A percentile compares a stretch with the other conserved stretches of the same genome.
phyloP scores from a whole-genome alignment of 2,329 filamentous ascomycete species.

The Monosporascus sp. region DNA sequence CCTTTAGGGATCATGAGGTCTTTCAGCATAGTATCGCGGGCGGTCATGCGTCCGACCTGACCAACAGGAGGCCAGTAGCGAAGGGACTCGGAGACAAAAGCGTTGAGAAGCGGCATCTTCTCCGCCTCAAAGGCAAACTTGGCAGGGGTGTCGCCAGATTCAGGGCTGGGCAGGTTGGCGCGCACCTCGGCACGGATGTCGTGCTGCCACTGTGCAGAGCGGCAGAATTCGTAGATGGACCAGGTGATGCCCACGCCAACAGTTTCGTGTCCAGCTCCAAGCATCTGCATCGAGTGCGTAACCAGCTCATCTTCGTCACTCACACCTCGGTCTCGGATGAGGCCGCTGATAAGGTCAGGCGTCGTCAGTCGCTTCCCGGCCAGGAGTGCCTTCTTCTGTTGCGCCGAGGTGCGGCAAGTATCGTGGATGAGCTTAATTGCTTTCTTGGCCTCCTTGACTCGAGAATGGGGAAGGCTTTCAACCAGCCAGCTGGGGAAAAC shows the following conservation, averaged over 20 bases:
- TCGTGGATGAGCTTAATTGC: conserved; percentile 1
- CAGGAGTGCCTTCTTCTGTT: conserved; percentile 3
- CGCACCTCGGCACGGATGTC: conserved; percentile 10
- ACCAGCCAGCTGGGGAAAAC: background rate
- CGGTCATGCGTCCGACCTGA: conserved; percentile 9
- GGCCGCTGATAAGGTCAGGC: conserved; percentile 5
- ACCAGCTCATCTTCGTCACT: conserved; percentile 10
- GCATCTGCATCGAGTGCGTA: conserved; percentile 12
- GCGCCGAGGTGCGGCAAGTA: conserved; percentile 1
- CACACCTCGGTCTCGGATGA: conserved; percentile 7
- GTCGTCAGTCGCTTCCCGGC: conserved; percentile 7
- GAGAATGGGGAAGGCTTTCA: conserved; percentile 1
- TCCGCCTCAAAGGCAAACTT: conserved; percentile 5
- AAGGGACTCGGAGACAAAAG: conserved; percentile 9
- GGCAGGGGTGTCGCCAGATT: conserved; percentile 2
- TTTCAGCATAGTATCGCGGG: conserved; percentile 35
- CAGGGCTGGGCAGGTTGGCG: conserved; percentile 9
- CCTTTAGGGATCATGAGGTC: conserved; percentile 55
- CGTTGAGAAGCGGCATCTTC: conserved; percentile 12
- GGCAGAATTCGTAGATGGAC: conserved; percentile 12
- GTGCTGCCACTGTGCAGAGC: conserved; percentile 7
- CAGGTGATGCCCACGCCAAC: conserved; percentile 12
- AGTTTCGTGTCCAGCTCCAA: conserved; percentile 14
- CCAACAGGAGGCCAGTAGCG: conserved; percentile 16
- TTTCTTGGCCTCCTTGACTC: background rate